These are phyloP conservation scores for Funneliformis mosseae DNA, from an alignment of 192 early-diverging fungal species.

Conservation along the genomic window DNA sequence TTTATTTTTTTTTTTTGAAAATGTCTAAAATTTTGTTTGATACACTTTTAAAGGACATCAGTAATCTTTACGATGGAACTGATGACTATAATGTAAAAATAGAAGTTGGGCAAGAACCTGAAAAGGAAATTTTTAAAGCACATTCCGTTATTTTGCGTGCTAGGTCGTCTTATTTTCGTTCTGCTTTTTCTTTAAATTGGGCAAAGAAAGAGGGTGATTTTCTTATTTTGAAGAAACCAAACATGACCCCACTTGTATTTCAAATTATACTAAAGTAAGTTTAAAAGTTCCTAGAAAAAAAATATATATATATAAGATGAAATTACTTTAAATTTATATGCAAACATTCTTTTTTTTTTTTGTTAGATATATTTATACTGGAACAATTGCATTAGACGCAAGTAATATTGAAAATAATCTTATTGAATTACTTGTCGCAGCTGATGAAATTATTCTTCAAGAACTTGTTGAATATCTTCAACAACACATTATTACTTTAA, in stretches of 20 bases:
- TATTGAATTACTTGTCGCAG: conserved; percentile 9
- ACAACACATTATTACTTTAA: conserved; percentile 3
- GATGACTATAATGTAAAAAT: conserved; percentile 23
- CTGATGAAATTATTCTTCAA: not conserved
- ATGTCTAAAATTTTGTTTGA: not conserved
- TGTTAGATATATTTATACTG: conserved; percentile 1
- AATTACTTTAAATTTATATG: not conserved
- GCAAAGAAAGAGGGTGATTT: not conserved
- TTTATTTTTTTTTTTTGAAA: no score
- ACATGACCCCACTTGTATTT: not conserved
- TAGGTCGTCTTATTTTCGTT: conserved; percentile 19
- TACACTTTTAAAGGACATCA: not conserved
- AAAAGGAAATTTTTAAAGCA: conserved; percentile 4
- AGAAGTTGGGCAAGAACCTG: not conserved
- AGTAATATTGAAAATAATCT: not conserved
- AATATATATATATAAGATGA: no score
- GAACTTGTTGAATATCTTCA: not conserved
- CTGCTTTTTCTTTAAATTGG: not conserved
- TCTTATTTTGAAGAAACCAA: conserved; percentile 19
- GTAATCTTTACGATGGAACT: not conserved
- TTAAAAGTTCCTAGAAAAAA: not conserved
- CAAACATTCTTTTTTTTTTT: not conserved
- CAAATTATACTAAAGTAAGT: conserved; percentile 10
- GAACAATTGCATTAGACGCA: not conserved
- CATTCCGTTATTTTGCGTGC: conserved; percentile 24